phyloP scores from a whole-genome alignment of 345 rosid genomes.

The Heritiera littoralis region DNA sequence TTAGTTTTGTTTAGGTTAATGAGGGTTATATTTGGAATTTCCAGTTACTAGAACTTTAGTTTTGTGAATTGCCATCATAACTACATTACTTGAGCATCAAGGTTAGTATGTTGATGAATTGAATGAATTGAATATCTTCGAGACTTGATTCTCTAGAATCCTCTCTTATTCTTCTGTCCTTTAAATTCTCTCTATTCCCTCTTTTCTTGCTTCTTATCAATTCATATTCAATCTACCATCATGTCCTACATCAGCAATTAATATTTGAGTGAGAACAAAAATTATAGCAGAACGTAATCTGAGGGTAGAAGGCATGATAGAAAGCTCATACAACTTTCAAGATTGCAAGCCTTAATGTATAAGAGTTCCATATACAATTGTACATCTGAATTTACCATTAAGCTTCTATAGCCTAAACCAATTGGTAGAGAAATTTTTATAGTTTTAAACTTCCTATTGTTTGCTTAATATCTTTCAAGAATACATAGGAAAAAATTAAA shows the following conservation, averaged over 20 bases:
- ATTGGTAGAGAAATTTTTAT: not conserved
- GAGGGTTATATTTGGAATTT: not conserved
- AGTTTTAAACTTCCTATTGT: not conserved
- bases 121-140: not conserved
- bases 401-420: slow-evolving; percentile 18
- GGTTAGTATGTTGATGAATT: not conserved
- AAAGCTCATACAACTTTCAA: not conserved
- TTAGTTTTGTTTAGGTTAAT: not conserved
- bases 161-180: not conserved
- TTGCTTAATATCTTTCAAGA: not conserved
- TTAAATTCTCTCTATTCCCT: not conserved
- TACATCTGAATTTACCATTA: not conserved
- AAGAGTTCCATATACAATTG: not conserved
- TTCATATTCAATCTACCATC: not conserved
- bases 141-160: not conserved
- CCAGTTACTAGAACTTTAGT: not conserved
- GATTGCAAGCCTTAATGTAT: not conserved
- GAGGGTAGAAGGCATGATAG: not conserved
- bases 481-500: not conserved
- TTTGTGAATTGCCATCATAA: not conserved
- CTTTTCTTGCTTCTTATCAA: not conserved
- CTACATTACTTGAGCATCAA: not conserved
- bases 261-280: not conserved
- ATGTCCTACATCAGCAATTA: not conserved
- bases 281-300: not conserved